phyloP scores from a whole-genome alignment of 2,329 filamentous ascomycete genomes.

The Xylariaceae sp. region DNA sequence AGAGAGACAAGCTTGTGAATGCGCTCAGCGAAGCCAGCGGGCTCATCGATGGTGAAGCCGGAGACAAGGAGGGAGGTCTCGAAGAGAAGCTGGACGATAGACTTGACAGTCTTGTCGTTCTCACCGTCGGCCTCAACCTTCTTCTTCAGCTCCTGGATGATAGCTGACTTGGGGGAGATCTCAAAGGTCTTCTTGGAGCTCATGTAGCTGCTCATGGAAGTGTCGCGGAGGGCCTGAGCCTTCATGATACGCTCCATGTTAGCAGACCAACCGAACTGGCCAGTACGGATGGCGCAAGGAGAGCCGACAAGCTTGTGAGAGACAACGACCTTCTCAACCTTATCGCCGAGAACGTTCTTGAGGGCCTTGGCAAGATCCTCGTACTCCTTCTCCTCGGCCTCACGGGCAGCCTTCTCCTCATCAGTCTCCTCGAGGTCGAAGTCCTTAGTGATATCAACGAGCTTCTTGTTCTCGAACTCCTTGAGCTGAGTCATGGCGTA shows the following conservation, averaged over 20 bases:
- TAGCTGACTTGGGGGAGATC: conserved; percentile 97
- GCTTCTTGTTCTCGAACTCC: conserved; percentile 99
- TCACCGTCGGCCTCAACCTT: conserved; percentile 98
- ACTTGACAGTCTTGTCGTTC: conserved; percentile 99
- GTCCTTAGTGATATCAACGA: conserved; percentile 99
- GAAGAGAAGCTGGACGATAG: conserved; percentile 95
- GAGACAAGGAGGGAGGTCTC: conserved; percentile 98
- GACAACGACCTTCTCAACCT: conserved; percentile 99
- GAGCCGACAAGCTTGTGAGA: conserved; percentile 93
- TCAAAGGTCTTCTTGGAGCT: conserved; percentile 99
- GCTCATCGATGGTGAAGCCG: conserved; percentile 99
- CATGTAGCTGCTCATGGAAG: conserved; percentile 99
- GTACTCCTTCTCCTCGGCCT: conserved; percentile 97
- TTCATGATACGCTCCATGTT: conserved; percentile 99
- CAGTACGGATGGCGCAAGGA: conserved; percentile 97
- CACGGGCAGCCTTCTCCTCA: conserved; percentile 95
- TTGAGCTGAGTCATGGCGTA: conserved; percentile 99
- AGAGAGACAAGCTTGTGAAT: conserved; percentile 99
- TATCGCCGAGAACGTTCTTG: conserved; percentile 98
- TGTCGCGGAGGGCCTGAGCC: conserved; percentile 98
- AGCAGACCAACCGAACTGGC: conserved; percentile 99
- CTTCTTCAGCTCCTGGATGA: conserved; percentile 98
- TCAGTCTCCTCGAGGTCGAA: conserved; percentile 99
- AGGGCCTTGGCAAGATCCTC: conserved; percentile 92
- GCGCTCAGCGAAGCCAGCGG: conserved; percentile 94